These are phyloP conservation scores for Plasmopara halstedii DNA, from an alignment of 352 stramenopile species.

Conservation along the genomic window DNA sequence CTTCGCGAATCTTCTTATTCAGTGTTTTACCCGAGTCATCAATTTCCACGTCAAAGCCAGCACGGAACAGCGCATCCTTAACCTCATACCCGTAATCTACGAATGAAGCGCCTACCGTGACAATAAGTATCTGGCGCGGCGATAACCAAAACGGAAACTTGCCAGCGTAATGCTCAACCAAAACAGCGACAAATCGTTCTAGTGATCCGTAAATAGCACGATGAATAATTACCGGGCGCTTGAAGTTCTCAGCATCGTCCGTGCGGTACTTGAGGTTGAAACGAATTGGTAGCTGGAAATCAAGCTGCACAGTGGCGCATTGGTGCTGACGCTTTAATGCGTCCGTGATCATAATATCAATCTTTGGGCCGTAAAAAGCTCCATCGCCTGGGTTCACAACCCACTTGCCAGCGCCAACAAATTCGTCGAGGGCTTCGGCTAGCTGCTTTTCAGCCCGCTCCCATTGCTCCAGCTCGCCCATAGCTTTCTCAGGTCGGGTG, in stretches of 20 bases:
- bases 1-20: slow-evolving; percentile 98
- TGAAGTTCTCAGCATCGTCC: slow-evolving; percentile 74
- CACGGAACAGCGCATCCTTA: slow-evolving; percentile 84
- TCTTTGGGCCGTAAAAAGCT: slow-evolving; percentile 99
- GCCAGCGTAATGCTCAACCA: slow-evolving; percentile 97
- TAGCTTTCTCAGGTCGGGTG: slow-evolving; percentile 94
- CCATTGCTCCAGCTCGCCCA: slow-evolving; percentile 93
- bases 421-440: slow-evolving; percentile 90
- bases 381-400: slow-evolving; percentile 95
- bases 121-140: slow-evolving; percentile 91
- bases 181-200: slow-evolving; percentile 96
- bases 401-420: slow-evolving; percentile 93
- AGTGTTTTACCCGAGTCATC: slow-evolving; percentile 94
- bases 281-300: slow-evolving; percentile 98
- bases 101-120: slow-evolving; percentile 92
- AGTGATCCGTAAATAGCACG: slow-evolving; percentile 96
- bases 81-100: slow-evolving; percentile 94
- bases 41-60: slow-evolving; percentile 95
- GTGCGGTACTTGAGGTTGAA: slow-evolving; percentile 95
- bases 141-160: slow-evolving; percentile 99
- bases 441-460: slow-evolving; percentile 73
- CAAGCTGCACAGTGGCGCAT: slow-evolving; percentile 97
- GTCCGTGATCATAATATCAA: slow-evolving; percentile 98
- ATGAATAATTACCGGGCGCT: slow-evolving; percentile 95
- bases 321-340: slow-evolving; percentile 96